Evolutionary conservation across 2,329 filamentous ascomycete species (phyloP).

Genomic region (Neoarthrinium moseri): DNA sequence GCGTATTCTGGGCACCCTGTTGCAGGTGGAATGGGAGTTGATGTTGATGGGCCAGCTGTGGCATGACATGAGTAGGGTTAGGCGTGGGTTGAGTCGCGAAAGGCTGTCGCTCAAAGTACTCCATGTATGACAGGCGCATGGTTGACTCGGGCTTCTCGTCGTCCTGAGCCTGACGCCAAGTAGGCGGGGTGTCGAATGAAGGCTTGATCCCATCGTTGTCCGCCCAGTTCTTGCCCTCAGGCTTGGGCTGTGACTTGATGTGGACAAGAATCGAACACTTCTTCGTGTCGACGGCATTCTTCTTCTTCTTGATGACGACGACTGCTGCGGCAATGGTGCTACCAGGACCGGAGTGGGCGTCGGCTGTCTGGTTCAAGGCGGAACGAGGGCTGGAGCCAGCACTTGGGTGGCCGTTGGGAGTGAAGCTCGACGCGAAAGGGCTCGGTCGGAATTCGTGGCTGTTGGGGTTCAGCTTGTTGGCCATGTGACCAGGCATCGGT

Average conservation of each 20-base stretch:
- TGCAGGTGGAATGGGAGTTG: slow-evolving; percentile 83
- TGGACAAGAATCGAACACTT: slow-evolving; percentile 59
- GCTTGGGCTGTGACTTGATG: slow-evolving; percentile 53
- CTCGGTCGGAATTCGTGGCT: slow-evolving; percentile 83
- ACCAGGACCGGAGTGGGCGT: slow-evolving; percentile 25
- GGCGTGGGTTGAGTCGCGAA: slow-evolving; percentile 65
- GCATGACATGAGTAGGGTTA: slow-evolving; percentile 66
- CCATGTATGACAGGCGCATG: slow-evolving; percentile 67
- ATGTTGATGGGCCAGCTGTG: slow-evolving; percentile 77
- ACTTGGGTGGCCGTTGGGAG: slow-evolving; percentile 65
- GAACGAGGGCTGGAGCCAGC: slow-evolving; percentile 71
- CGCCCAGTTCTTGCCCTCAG: slow-evolving; percentile 60
- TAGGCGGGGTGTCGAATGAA: slow-evolving; percentile 80
- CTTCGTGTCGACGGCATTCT: slow-evolving; percentile 67
- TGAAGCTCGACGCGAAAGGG: slow-evolving; percentile 77
- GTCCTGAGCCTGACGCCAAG: slow-evolving; percentile 72
- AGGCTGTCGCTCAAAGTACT: slow-evolving; percentile 73
- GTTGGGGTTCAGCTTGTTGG: slow-evolving; percentile 61
- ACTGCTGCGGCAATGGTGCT: slow-evolving; percentile 29
- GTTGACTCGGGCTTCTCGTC: slow-evolving; percentile 69
- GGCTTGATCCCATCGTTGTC: slow-evolving; percentile 81
- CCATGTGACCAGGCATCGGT: slow-evolving; percentile 50
- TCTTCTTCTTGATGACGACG: slow-evolving; percentile 68
- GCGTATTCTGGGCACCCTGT: slow-evolving; percentile 65
- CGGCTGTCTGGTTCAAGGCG: slow-evolving; percentile 49